Conservation (phyloP, 768 basidiomycete species). For the Leccinum rimulosum region DNA sequence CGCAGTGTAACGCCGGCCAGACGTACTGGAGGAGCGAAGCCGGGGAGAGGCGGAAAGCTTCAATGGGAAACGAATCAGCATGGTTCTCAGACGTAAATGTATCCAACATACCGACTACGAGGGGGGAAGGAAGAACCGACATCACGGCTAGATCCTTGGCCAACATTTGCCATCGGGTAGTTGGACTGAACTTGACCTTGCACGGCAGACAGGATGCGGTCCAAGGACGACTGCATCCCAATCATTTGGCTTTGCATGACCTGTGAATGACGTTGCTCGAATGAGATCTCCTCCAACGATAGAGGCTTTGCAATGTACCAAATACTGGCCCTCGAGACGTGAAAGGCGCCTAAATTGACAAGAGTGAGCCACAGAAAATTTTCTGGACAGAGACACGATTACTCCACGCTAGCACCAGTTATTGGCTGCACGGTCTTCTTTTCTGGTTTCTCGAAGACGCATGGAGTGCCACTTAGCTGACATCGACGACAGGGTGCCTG, state of each 20-base stretch:
- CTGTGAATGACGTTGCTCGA: constrained; percentile 34
- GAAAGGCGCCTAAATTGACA: constrained; percentile 61
- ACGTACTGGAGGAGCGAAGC: constrained; percentile 85
- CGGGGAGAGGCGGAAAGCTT: constrained; percentile 83
- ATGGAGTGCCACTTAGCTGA: constrained; percentile 74
- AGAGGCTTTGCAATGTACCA: constrained; percentile 43
- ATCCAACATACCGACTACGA: constrained; percentile 34
- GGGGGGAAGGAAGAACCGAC: constrained; percentile 27
- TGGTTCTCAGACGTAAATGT: constrained; percentile 17
- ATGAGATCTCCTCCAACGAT: background rate
- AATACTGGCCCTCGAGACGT: constrained; percentile 81
- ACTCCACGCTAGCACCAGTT: constrained; percentile 73
- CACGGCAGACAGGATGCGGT: constrained; percentile 73
- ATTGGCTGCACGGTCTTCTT: constrained; percentile 69
- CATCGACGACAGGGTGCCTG: constrained; percentile 91
- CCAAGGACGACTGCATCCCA: constrained; percentile 87
- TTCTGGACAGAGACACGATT: constrained; percentile 27
- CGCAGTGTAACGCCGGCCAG: constrained; percentile 9
- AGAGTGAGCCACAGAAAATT: constrained; percentile 17
- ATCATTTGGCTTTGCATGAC: constrained; percentile 95
- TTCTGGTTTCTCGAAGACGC: constrained; percentile 89
- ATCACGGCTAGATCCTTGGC: constrained; percentile 26
- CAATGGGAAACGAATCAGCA: constrained; percentile 32
- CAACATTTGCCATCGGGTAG: constrained; percentile 11
- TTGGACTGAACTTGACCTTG: constrained; percentile 41